Evolutionary conservation across 768 basidiomycete species (phyloP).

Genomic region (Kondoa malvinella): DNA sequence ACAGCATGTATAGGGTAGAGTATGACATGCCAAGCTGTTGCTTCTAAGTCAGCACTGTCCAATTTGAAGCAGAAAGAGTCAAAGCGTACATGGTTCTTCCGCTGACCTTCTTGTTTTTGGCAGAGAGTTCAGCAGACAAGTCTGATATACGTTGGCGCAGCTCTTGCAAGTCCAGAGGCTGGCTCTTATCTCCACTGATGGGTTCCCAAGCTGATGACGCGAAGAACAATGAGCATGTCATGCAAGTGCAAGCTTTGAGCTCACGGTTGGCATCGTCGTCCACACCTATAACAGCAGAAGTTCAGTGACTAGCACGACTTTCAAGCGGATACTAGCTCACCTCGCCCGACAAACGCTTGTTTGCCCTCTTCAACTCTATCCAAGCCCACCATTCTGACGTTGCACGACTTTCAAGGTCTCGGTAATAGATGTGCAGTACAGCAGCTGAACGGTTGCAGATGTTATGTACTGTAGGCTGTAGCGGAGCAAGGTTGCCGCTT

Average conservation of each 20-base stretch:
- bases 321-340: too few relatives aligned
- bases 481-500: too few relatives aligned
- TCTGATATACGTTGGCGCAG: neutral
- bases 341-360: too few relatives aligned
- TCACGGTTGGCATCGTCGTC: neutral
- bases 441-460: too few relatives aligned
- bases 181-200: neutral
- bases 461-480: too few relatives aligned
- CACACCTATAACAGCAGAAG: neutral
- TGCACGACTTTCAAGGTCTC: too few relatives aligned
- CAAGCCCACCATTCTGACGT: too few relatives aligned
- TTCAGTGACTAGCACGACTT: too few relatives aligned
- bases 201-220: neutral
- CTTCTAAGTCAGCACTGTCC: neutral
- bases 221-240: neutral
- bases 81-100: conserved; percentile 1
- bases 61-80: neutral
- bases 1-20: conserved; percentile 17
- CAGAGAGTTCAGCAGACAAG: neutral
- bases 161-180: neutral
- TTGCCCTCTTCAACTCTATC: too few relatives aligned
- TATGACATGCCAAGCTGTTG: conserved; percentile 15
- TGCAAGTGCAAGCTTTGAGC: too few relatives aligned
- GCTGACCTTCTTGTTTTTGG: neutral
- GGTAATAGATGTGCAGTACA: too few relatives aligned